A percentile compares a stretch with the other conserved stretches of the same genome.
phyloP scores from a whole-genome alignment of 129 eudicot species.

The carrot (Daucus carota) region DH1_v3.0 NC_030385.2:40026001-40026500 shows the following conservation, averaged over 20 bases:
- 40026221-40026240: constrained; percentile 92
- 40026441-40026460: not conserved
- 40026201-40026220: constrained; percentile 98
- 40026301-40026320: constrained; percentile 98
- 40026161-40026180: constrained; percentile 63
- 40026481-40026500: not conserved
- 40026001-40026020: not conserved
- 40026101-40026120: not conserved
- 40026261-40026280: constrained; percentile 94
- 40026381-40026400: constrained; percentile 6
- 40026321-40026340: constrained; percentile 59
- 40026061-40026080: constrained; percentile 9
- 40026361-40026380: constrained; percentile 2
- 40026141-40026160: not conserved
- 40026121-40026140: not conserved
- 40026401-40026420: not conserved
- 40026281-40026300: constrained; percentile 93
- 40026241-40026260: constrained; percentile 80
- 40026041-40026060: not conserved
- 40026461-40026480: not conserved
- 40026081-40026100: not conserved
- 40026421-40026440: not conserved
- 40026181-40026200: constrained; percentile 96
- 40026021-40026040: not conserved
- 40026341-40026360: constrained; percentile 8